A percentile compares a stretch with the other conserved stretches of the same genome.
Evolutionary conservation across 2,329 filamentous ascomycete species (phyloP).

Genomic region (Sporothrix pallida): DNA sequence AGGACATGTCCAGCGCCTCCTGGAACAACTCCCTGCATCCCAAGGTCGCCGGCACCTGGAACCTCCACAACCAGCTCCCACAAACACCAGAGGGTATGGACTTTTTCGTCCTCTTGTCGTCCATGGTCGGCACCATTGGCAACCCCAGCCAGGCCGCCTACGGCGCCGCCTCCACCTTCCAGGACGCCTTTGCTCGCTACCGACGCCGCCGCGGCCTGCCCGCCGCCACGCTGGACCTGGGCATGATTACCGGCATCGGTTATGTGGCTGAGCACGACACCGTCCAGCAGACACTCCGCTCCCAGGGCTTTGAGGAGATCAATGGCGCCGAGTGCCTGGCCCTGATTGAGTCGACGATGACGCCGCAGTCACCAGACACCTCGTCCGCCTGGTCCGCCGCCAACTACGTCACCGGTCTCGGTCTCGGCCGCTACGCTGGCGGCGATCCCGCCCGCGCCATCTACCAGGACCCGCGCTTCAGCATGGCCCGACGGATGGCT

Average conservation of each 20-base stretch:
- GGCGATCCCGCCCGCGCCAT: constrained; percentile 35
- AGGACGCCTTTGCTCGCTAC: constrained; percentile 49
- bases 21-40: constrained; percentile 37
- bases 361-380: neutral
- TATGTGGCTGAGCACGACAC: constrained; percentile 41
- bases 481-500: constrained; percentile 33
- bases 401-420: constrained; percentile 39
- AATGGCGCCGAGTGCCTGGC: constrained; percentile 38
- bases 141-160: constrained; percentile 51
- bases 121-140: constrained; percentile 46
- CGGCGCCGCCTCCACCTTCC: constrained; percentile 50
- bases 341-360: constrained; percentile 39
- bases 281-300: constrained; percentile 35
- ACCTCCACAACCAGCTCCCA: constrained; percentile 44
- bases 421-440: constrained; percentile 36
- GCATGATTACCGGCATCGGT: constrained; percentile 46
- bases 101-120: constrained; percentile 49
- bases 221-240: constrained; percentile 49
- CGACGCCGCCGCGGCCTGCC: constrained; percentile 44
- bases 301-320: constrained; percentile 39
- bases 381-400: constrained; percentile 26
- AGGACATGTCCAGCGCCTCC: constrained; percentile 35
- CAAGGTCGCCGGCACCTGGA: constrained; percentile 50
- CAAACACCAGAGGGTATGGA: constrained; percentile 39
- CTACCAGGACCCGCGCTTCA: constrained; percentile 37